Base-by-base conservation (phyloP, 192 early-diverging fungal genomes). In the Obelidium mucronatum region DNA sequence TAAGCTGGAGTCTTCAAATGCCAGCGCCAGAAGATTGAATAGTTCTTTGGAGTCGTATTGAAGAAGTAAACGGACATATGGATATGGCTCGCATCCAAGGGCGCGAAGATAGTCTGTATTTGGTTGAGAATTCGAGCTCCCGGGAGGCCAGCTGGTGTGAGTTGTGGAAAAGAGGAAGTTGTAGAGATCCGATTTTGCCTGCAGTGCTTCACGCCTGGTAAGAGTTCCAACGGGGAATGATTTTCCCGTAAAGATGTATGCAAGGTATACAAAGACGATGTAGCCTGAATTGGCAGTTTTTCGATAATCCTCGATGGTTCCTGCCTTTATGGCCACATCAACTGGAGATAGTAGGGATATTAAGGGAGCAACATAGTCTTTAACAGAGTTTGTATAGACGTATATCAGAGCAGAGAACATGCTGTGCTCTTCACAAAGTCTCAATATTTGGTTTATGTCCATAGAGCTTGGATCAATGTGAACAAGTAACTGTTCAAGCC, bases 201-300 rank as follows among this genome's bases (percentile, higher is more conserved):
- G 35, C 22, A 70, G 40, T 6, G 79, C 70, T 30, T 80, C 78
- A 3, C 67, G 62, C 5, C 40, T 33, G 1, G 69, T 63, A 13
- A 87, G 60, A 2, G 48, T 76, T 3, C 86, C 86, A n/a, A 82
- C 40, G 2, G 87, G 87, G 74, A 88, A 88, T 24, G 81, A 75
- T 42, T 86, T 88, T 19, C 87, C 87, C 4, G 80, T 80, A 0
- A 88, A 63, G 3, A 75, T 76, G 59, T 84, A 86, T 15, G 85
- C 81, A 5, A 88, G 60, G 51, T 88, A 88, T 6, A 88, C 83
- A 67, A 67, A 88, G 11, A 86, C 17, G 17, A 78, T 82, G 53
- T 87, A 88, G 19, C 51, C 56, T 28, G 35, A 37, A 28, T 64
- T 56, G 22, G 33, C 15, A 22, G 33, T 33, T 1, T 22, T 44